Evolutionary conservation across 2,329 filamentous ascomycete genomes (phyloP).

Genomic region (Pseudogymnoascus sp.): DNA sequence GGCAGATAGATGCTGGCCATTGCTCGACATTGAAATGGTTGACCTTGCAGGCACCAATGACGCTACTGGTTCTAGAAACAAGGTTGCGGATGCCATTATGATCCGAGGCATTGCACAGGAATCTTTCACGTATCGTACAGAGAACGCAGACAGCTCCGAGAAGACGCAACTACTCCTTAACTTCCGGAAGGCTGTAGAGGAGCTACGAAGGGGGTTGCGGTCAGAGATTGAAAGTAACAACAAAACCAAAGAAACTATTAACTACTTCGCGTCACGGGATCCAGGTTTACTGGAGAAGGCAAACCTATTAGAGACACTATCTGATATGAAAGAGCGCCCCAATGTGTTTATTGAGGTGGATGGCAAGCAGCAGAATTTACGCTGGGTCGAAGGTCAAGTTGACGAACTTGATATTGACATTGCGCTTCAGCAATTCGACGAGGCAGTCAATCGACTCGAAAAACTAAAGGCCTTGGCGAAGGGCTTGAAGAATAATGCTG

Average conservation of each 20-base stretch:
- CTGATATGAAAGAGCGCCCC: slow-evolving; percentile 62
- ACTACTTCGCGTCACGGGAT: slow-evolving; percentile 75
- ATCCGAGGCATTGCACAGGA: slow-evolving; percentile 78
- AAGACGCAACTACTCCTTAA: slow-evolving; percentile 78
- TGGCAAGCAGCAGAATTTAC: slow-evolving; percentile 89
- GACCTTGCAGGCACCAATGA: slow-evolving; percentile 68
- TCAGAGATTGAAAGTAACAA: slow-evolving; percentile 83
- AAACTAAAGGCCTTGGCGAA: slow-evolving; percentile 72
- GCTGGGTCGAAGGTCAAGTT: slow-evolving; percentile 91
- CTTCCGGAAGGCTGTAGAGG: slow-evolving; percentile 86
- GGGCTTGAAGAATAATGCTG: slow-evolving; percentile 72
- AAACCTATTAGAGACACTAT: slow-evolving; percentile 69
- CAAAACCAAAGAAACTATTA: slow-evolving; percentile 74
- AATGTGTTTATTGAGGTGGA: slow-evolving; percentile 88
- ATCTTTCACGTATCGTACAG: slow-evolving; percentile 89
- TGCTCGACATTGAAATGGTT: slow-evolving; percentile 86
- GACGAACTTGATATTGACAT: slow-evolving; percentile 96
- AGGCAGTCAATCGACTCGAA: slow-evolving; percentile 75
- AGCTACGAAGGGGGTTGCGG: slow-evolving; percentile 75
- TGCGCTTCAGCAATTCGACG: slow-evolving; percentile 80
- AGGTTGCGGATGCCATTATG: slow-evolving; percentile 79
- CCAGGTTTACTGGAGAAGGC: slow-evolving; percentile 69
- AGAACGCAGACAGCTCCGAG: slow-evolving; percentile 68
- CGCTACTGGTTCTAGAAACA: slow-evolving; percentile 47
- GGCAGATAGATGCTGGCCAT: slow-evolving; percentile 87